These are phyloP conservation scores for Phytopythium cucurbitacearum DNA, from an alignment of 352 stramenopile species.

Conservation along the genomic window DNA sequence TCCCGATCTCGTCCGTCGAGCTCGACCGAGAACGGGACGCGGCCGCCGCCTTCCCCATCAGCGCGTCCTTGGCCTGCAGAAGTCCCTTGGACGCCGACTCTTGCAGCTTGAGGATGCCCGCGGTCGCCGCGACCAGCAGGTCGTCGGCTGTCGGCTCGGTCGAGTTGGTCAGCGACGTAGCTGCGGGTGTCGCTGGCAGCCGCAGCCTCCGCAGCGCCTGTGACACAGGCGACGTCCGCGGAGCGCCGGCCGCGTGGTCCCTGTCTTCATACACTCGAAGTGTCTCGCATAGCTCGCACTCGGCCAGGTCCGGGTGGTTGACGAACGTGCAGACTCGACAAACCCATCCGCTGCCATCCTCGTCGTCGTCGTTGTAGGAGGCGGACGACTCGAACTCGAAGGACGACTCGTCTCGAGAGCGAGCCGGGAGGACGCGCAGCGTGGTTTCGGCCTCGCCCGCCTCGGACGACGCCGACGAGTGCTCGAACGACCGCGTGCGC, in stretches of 20 bases:
- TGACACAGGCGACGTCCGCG: slow-evolving; percentile 23
- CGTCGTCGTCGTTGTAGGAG: slow-evolving; percentile 1
- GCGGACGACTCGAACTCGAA: slow-evolving; percentile 2
- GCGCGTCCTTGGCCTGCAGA: slow-evolving; percentile 23
- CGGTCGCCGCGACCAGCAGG: slow-evolving; percentile 43
- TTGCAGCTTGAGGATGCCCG: slow-evolving; percentile 48
- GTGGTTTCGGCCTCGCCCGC: slow-evolving; percentile 1
- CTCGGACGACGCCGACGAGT: background rate
- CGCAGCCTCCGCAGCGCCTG: slow-evolving; percentile 39
- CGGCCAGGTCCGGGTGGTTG: slow-evolving; percentile 61
- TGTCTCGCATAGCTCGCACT: slow-evolving; percentile 75
- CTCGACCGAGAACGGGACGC: slow-evolving; percentile 1
- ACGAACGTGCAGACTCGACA: slow-evolving; percentile 79
- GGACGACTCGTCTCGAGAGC: background rate
- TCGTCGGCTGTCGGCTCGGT: slow-evolving; percentile 62
- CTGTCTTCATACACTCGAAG: slow-evolving; percentile 20
- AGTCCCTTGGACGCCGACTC: slow-evolving; percentile 27
- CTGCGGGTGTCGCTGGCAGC: slow-evolving; percentile 34
- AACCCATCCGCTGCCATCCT: slow-evolving; percentile 25
- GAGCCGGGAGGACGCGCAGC: background rate
- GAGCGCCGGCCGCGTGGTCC: slow-evolving; percentile 6
- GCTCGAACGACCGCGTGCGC: slow-evolving; percentile 1
- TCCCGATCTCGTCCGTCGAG: background rate
- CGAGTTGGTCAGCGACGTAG: slow-evolving; percentile 48
- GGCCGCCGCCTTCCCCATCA: slow-evolving; percentile 19